phyloP scores from a whole-genome alignment of 345 rosid genomes.

The Lepidium didymum region DNA sequence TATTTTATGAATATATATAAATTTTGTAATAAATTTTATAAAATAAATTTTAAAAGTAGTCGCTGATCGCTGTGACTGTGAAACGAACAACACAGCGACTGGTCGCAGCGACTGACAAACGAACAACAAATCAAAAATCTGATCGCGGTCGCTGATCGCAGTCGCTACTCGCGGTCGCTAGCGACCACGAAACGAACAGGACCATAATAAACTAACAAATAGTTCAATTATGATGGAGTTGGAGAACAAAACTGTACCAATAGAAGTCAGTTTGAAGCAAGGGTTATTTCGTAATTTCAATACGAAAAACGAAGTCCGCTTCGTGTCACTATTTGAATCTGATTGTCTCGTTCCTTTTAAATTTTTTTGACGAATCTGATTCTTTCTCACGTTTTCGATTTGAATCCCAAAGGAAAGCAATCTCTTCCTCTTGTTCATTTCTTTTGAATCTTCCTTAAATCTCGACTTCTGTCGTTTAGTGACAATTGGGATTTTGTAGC shows the following conservation, averaged over 20 bases:
- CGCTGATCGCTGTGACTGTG: too few relatives aligned
- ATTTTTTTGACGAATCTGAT: constrained; percentile 26
- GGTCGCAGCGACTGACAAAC: too few relatives aligned
- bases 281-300: background rate
- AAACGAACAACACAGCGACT: too few relatives aligned
- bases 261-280: background rate
- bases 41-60: too few relatives aligned
- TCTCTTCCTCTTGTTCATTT: background rate
- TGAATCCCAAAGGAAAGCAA: constrained; percentile 27
- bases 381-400: constrained; percentile 33
- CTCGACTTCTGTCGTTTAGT: constrained; percentile 23
- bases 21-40: too few relatives aligned
- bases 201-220: background rate
- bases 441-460: constrained; percentile 17
- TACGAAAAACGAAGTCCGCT: too few relatives aligned
- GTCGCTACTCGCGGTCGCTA: too few relatives aligned
- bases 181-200: too few relatives aligned
- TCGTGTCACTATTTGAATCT: constrained; percentile 31
- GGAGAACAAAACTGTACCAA: background rate
- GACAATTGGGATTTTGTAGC: constrained; percentile 11
- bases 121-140: too few relatives aligned
- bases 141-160: too few relatives aligned
- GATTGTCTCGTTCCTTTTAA: constrained; percentile 11
- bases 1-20: too few relatives aligned
- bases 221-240: background rate